A percentile compares a stretch with the other conserved stretches of the same genome.
Conservation (phyloP, 371 early-diverging fungal species). For the Syncephalastrum racemosum region DNA sequence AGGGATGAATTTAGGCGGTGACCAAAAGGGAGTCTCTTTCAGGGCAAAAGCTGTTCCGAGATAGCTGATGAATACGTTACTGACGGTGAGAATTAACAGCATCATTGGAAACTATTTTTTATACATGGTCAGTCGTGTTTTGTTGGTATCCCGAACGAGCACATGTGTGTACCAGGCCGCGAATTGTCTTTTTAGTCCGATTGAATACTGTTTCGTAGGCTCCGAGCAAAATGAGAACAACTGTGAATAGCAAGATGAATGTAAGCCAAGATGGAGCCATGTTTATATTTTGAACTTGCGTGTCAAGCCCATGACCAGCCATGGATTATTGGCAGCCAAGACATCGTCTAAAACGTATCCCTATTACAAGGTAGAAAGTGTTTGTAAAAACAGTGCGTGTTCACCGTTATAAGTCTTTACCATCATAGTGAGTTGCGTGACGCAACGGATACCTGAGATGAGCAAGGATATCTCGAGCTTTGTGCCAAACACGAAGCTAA, state of each 20-base stretch:
- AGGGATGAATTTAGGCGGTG: conserved; percentile 81
- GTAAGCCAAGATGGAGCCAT: neutral
- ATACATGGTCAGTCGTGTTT: too few relatives aligned
- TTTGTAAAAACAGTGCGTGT: too few relatives aligned
- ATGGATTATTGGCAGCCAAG: conserved; percentile 29
- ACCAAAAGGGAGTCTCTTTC: conserved; percentile 69
- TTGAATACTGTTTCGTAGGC: conserved; percentile 46
- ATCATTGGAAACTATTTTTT: conserved; percentile 45
- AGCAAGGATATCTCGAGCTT: conserved; percentile 40
- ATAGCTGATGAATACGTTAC: conserved; percentile 50
- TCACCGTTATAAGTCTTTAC: conserved; percentile 14
- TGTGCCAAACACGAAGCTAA: conserved; percentile 36
- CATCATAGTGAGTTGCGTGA: conserved; percentile 45
- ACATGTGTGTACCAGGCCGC: conserved; percentile 32
- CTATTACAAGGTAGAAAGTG: conserved; percentile 9
- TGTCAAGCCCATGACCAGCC: conserved; percentile 36
- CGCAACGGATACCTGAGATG: conserved; percentile 42
- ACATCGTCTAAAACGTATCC: conserved; percentile 47
- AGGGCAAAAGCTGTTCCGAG: conserved; percentile 68
- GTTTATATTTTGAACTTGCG: conserved; percentile 18
- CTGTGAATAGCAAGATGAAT: conserved; percentile 17
- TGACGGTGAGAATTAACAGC: conserved; percentile 44
- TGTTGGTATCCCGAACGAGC: neutral
- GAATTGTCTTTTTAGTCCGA: conserved; percentile 41
- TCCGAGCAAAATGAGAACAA: conserved; percentile 35